phyloP scores from a whole-genome alignment of 371 early-diverging fungal genomes.

The Lichtheimia ornata region DNA sequence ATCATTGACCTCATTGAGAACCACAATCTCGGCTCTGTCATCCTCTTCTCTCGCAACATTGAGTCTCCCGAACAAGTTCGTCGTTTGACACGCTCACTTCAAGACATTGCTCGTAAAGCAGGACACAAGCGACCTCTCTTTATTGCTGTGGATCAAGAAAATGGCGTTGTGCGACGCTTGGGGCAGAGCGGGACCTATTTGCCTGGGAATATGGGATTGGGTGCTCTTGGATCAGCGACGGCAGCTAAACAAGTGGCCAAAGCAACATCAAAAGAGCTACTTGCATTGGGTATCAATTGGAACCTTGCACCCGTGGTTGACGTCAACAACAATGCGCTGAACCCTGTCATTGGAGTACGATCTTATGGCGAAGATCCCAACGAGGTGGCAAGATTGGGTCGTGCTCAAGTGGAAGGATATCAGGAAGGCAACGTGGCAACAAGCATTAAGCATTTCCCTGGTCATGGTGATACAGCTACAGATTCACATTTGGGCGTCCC shows the following conservation, averaged over 20 bases:
- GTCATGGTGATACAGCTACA: constrained; percentile 56
- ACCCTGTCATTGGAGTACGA: constrained; percentile 54
- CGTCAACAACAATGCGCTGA: constrained; percentile 52
- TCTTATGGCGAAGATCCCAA: constrained; percentile 46
- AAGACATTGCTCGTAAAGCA: constrained; percentile 40
- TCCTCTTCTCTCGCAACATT: constrained; percentile 53
- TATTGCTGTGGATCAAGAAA: constrained; percentile 55
- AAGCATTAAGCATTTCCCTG: constrained; percentile 53
- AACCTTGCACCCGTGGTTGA: constrained; percentile 51
- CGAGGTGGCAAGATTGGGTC: constrained; percentile 31
- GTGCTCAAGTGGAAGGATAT: constrained; percentile 44
- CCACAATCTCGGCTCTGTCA: constrained; percentile 45
- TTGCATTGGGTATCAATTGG: constrained; percentile 49
- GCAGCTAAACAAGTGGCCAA: constrained; percentile 37
- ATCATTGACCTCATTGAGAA: constrained; percentile 44
- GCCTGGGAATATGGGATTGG: constrained; percentile 50
- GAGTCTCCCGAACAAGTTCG: constrained; percentile 36
- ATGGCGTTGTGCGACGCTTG: constrained; percentile 50
- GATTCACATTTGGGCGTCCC: constrained; percentile 56
- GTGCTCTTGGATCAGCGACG: constrained; percentile 34
- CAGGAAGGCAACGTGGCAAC: constrained; percentile 35
- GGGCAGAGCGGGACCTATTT: constrained; percentile 42
- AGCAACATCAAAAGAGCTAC: constrained; percentile 36
- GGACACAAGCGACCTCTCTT: constrained; percentile 43
- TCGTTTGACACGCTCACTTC: constrained; percentile 29